Percentiles rank a stretch among this genome's conserved stretches.
phyloP scores from a whole-genome alignment of 2,329 filamentous ascomycete genomes.

The Chalara sp. region DNA sequence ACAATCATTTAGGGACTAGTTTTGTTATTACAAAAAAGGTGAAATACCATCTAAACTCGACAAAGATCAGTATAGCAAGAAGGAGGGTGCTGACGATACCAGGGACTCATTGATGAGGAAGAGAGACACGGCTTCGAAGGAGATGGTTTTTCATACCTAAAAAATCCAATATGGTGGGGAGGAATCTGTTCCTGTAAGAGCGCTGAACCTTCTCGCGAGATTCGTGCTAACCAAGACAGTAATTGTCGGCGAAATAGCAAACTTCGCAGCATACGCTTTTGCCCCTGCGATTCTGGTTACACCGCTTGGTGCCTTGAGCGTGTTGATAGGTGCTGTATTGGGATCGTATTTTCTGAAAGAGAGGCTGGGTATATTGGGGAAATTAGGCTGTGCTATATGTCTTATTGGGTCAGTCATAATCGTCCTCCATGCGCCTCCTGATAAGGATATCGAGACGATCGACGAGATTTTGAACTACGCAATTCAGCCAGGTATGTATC shows the following conservation, averaged over 20 bases:
- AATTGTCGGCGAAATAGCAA: slow-evolving; percentile 88
- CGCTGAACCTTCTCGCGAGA: slow-evolving; percentile 4
- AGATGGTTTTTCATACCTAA: slow-evolving; percentile 89
- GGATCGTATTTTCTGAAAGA: slow-evolving; percentile 93
- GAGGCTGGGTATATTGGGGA: slow-evolving; percentile 81
- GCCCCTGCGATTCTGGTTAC: slow-evolving; percentile 98
- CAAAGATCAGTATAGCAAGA: background rate
- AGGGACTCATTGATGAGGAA: slow-evolving; percentile 87
- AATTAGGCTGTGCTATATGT: slow-evolving; percentile 92
- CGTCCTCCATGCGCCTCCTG: slow-evolving; percentile 91
- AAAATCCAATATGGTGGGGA: slow-evolving; percentile 95
- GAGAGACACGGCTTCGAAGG: slow-evolving; percentile 93
- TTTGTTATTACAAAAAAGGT: slow-evolving; percentile 99
- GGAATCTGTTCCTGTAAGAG: slow-evolving; percentile 80
- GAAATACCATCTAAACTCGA: slow-evolving; percentile 11
- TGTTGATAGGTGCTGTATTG: slow-evolving; percentile 89
- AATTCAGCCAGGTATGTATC: slow-evolving; percentile 69
- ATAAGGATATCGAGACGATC: slow-evolving; percentile 84
- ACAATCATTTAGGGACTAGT: slow-evolving; percentile 62
- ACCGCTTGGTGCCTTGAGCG: slow-evolving; percentile 85
- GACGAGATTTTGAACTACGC: slow-evolving; percentile 89
- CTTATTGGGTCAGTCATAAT: slow-evolving; percentile 95
- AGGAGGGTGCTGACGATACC: slow-evolving; percentile 16
- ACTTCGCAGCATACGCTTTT: slow-evolving; percentile 97
- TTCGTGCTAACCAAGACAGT: slow-evolving; percentile 46